Evolutionary conservation across 805 yeast genomes (phyloP).

Genomic region (Starmera quercuum): DNA sequence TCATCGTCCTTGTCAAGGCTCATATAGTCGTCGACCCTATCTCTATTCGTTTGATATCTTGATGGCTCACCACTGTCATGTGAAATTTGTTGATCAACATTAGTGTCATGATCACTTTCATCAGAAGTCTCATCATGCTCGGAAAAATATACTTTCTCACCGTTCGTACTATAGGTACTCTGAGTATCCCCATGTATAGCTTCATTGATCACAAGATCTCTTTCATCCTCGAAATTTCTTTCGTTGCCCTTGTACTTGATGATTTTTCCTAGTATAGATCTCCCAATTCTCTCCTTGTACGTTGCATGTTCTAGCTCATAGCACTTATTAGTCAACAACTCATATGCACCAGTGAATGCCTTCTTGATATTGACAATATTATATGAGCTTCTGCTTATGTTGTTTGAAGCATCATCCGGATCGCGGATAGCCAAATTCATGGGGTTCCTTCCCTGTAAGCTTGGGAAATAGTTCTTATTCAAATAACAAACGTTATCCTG

Average conservation of each 20-base stretch:
- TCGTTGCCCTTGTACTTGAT: constrained; percentile 67
- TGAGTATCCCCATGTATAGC: constrained; percentile 35
- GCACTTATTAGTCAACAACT: constrained; percentile 64
- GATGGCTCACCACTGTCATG: no score
- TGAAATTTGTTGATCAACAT: no score
- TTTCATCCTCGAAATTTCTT: constrained; percentile 72
- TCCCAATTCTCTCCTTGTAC: constrained; percentile 59
- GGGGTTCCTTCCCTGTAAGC: constrained; percentile 44
- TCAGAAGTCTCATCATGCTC: constrained; percentile 10
- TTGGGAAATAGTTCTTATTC: constrained; percentile 45
- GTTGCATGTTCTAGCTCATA: constrained; percentile 62
- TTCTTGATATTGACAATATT: constrained; percentile 73
- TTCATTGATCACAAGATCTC: constrained; percentile 52
- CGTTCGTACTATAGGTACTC: constrained; percentile 18
- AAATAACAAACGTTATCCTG: constrained; percentile 54
- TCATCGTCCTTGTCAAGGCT: constrained; percentile 5
- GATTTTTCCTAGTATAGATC: constrained; percentile 72
- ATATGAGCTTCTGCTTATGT: constrained; percentile 79
- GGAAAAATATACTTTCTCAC: constrained; percentile 17
- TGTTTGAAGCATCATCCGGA: constrained; percentile 79
- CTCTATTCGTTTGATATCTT: background rate
- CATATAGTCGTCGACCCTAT: background rate
- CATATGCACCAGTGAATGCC: constrained; percentile 86
- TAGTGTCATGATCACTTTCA: constrained; percentile 11
- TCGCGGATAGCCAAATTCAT: constrained; percentile 77